phyloP scores from a whole-genome alignment of 2,329 filamentous ascomycete species.

The Penicillium sp. region DNA sequence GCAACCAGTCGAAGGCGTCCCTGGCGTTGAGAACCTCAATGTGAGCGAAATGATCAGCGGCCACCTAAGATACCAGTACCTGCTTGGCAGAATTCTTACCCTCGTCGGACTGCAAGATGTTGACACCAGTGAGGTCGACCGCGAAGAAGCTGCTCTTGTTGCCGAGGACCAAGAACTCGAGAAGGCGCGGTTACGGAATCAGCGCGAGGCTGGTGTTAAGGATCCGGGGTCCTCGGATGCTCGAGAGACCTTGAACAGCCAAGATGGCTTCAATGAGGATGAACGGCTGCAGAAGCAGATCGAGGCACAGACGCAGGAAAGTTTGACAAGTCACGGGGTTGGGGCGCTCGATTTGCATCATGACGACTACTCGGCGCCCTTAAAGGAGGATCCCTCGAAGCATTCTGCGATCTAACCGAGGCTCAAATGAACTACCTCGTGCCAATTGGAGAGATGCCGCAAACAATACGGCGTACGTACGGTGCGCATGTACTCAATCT shows the following conservation, averaged over 20 bases:
- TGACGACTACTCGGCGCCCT: constrained; percentile 18
- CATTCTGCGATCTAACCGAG: constrained; percentile 16
- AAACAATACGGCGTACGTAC: too few relatives aligned
- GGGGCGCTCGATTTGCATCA: constrained; percentile 23
- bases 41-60: constrained; percentile 63
- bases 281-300: constrained; percentile 29
- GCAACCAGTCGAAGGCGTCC: constrained; percentile 60
- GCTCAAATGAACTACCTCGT: too few relatives aligned
- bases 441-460: too few relatives aligned
- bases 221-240: constrained; percentile 15
- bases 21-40: constrained; percentile 60
- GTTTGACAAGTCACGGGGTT: constrained; percentile 22
- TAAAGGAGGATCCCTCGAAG: constrained; percentile 18
- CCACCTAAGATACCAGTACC: constrained; percentile 66
- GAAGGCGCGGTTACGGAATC: constrained; percentile 31
- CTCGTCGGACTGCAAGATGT: constrained; percentile 68
- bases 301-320: constrained; percentile 30
- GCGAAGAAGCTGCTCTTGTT: constrained; percentile 41
- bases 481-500: too few relatives aligned
- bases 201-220: constrained; percentile 29
- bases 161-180: constrained; percentile 41
- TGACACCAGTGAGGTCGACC: constrained; percentile 45
- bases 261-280: constrained; percentile 27
- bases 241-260: constrained; percentile 19
- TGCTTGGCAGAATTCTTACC: constrained; percentile 63